Conservation (phyloP, 345 rosid species). For the Syzygium oleosum region DNA sequence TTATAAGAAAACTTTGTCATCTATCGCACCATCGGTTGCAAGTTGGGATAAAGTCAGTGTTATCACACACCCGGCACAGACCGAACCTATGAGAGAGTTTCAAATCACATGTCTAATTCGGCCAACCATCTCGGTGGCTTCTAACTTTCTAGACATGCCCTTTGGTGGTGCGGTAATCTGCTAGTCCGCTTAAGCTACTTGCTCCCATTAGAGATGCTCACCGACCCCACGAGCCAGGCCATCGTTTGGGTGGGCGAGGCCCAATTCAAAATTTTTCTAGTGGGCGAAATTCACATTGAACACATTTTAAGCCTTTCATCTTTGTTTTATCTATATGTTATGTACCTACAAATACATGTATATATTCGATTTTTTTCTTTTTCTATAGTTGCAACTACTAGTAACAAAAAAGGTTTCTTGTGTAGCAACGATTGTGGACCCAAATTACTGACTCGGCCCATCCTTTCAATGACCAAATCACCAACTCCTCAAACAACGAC, state of each 20-base stretch:
- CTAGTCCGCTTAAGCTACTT: too few species aligned
- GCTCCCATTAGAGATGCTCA: too few species aligned
- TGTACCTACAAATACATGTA: background rate
- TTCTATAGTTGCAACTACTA: background rate
- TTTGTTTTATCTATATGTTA: background rate
- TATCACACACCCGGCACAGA: background rate
- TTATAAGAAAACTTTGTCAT: too few species aligned
- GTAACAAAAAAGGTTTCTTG: too few species aligned
- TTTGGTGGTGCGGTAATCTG: too few species aligned
- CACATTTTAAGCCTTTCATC: background rate
- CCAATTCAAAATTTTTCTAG: too few species aligned
- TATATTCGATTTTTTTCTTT: background rate
- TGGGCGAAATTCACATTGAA: background rate
- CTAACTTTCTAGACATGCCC: background rate
- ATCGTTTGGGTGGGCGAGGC: too few species aligned
- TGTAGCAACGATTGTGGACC: too few species aligned
- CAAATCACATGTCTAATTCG: background rate
- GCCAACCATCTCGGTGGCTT: background rate
- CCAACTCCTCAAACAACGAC: background rate
- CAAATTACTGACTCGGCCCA: background rate
- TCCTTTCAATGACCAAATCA: background rate
- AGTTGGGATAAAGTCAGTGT: background rate
- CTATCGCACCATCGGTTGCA: background rate
- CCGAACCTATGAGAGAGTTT: background rate
- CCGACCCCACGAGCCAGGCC: too few species aligned